Evolutionary conservation across 495 filamentous ascomycete species (phyloP), one percentile per base, ranked within the genome.

Genomic region (Penicillium simplicissimum): DNA sequence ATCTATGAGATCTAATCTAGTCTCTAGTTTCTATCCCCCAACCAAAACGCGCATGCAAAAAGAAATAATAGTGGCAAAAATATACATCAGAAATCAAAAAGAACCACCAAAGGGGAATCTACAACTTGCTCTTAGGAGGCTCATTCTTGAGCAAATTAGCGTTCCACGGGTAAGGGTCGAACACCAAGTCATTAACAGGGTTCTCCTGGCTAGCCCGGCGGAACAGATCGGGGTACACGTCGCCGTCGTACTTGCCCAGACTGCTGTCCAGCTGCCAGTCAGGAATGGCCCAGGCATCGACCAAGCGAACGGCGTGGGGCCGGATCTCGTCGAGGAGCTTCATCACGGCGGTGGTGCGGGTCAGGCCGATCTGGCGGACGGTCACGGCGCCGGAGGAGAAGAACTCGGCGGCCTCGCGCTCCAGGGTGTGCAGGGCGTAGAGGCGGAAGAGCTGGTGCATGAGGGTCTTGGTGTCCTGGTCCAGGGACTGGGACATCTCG

Each of bases 221-320:
- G 75, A 89, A 89, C 71, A 90, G 77, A 71, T 89, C 87, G 61
- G 87, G 84, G 63, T 90, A 90, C 28, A 89, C 87, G 62, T 87
- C 81, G 23, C 87, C 87, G 66, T 90, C 87, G 33, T 80, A 81
- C 9, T 86, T 76, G 15, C 87, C 87, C 35, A 90, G 72, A 65
- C 81, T 84, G 64, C 80, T 84, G 64, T 90, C 87, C 10, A 90
- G 76, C 67, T 87, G 83, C 86, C 86, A 90, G 68, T 90, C 87
- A 3, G 86, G 83, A 64, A 90, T 87, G 45, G 81, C 76, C 87
- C 87, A 90, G 1, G 83, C 76, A 71, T 90, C 87, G 4, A 88
- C 87, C 45, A 90, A 69, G 57, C 81, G 71, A 23, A 90, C 80
- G 23, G 87, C 87, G 70, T 89, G 87, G 14, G 87, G 87, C 40